Evolutionary conservation across 1,284 basidiomycete species (phyloP), one percentile per base, ranked within the genome.

Genomic region (Melampsora larici-populina): DNA sequence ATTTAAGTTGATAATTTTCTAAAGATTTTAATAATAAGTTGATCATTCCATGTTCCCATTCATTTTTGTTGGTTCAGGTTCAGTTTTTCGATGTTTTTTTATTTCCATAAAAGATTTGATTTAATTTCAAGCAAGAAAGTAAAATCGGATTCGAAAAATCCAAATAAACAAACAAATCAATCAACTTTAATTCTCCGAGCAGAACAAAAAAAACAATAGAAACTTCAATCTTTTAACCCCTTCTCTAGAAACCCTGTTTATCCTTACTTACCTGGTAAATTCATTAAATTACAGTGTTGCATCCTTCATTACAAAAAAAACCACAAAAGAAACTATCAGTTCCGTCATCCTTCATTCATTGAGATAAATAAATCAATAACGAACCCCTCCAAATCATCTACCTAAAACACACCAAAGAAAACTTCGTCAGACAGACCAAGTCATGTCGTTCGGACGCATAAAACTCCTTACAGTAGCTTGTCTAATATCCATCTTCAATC

Each of bases 271-370:
- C 74, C 65, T 48, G 66, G 65, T 58, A 69, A 76, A 36, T 69
- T 76, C 74, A 76, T 69, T 18, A 76, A 40, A 48, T 76, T 69
- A 60, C 74, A 76, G 69, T 76, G 66, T 36, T 76, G 66, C 66
- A 76, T 76, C n/a, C 66, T 69, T 46, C 6, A 29, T 24, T 31
- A 7, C 17, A 0, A 29, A 33, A 33, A 70, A 46, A 48, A 49
- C 7, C 0, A 24, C 17, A 60, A 21, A 36, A 29, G 18, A 49
- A 26, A 49, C 15, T 43, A 65, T 31, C n/a, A 49, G 21, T 33
- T 15, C 8, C 0, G 11, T 21, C n/a, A 51, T 15, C n/a, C n/a
- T 15, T 29, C 8, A 65, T 40, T 15, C 29, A 31, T 29, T 46
- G 15, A 26, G 2, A 49, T 36, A 26, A 1, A 55, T 26, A 0